These are phyloP conservation scores for Colletotrichum cereale DNA, from an alignment of 2,329 filamentous ascomycete genomes.

Conservation along the genomic window DNA sequence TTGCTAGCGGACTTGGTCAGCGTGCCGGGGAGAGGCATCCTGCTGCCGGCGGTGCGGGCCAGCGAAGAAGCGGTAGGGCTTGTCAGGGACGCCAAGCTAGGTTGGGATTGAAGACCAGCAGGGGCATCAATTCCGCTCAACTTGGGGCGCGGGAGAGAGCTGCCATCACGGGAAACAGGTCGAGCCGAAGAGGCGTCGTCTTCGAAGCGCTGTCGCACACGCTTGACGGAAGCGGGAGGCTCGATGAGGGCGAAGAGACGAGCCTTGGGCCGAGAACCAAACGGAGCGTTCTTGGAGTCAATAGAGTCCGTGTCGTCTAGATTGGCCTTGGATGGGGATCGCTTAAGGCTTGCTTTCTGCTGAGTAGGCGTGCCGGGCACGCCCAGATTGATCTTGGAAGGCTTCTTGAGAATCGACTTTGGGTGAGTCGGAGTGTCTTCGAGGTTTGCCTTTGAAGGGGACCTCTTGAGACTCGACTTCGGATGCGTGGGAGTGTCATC, in stretches of 20 bases:
- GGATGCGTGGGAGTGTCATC: constrained; percentile 45
- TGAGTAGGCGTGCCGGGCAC: constrained; percentile 54
- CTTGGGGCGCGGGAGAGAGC: constrained; percentile 63
- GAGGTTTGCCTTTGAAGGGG: constrained; percentile 48
- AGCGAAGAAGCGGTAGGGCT: constrained; percentile 85
- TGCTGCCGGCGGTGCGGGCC: constrained; percentile 69
- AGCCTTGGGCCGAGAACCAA: constrained; percentile 22
- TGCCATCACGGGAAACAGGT: constrained; percentile 66
- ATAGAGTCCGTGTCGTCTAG: constrained; percentile 70
- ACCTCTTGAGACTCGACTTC: constrained; percentile 61
- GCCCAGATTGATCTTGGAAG: constrained; percentile 72
- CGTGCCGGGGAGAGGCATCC: constrained; percentile 65
- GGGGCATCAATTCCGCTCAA: constrained; percentile 54
- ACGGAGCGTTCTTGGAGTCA: constrained; percentile 47
- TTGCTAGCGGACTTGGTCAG: constrained; percentile 40
- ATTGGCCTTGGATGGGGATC: constrained; percentile 68
- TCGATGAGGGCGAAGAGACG: constrained; percentile 45
- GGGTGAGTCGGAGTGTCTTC: constrained; percentile 42
- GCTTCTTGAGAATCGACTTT: constrained; percentile 60
- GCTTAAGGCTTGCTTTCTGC: constrained; percentile 56
- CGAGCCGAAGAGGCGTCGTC: constrained; percentile 79
- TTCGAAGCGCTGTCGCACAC: constrained; percentile 73
- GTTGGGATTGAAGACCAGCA: constrained; percentile 56
- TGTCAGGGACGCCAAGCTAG: constrained; percentile 70
- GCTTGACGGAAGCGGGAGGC: constrained; percentile 70